Evolutionary conservation across 129 eudicot genomes (phyloP).

Genomic region (Helichrysum umbraculigerum): DNA sequence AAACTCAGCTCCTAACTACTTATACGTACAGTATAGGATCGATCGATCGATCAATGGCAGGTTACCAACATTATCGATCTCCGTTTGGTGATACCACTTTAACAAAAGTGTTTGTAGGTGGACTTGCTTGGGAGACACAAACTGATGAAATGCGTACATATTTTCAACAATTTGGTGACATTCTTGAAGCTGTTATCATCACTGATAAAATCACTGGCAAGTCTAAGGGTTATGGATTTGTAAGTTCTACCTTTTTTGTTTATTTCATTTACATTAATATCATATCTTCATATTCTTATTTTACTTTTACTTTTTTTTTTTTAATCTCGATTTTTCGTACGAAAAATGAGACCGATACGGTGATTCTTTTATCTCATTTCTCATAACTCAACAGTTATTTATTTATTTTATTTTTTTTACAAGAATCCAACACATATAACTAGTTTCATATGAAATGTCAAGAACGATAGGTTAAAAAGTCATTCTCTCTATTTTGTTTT

Average conservation of each 20-base stretch:
- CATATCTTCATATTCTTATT: too few relatives aligned
- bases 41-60: slow-evolving; percentile 26
- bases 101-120: slow-evolving; percentile 93
- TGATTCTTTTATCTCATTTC: too few relatives aligned
- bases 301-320: background rate
- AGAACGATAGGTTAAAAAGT: background rate
- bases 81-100: slow-evolving; percentile 91
- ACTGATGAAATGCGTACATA: slow-evolving; percentile 72
- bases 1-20: background rate
- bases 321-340: background rate
- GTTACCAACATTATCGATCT: slow-evolving; percentile 84
- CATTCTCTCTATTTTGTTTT: background rate
- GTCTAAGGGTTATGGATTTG: slow-evolving; percentile 98
- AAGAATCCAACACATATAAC: too few relatives aligned
- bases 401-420: too few relatives aligned
- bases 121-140: slow-evolving; percentile 98
- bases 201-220: slow-evolving; percentile 82
- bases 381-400: too few relatives aligned
- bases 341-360: background rate
- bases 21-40: too few relatives aligned
- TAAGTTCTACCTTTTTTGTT: slow-evolving; percentile 37
- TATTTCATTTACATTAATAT: too few relatives aligned
- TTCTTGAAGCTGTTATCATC: slow-evolving; percentile 95
- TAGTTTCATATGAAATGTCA: background rate
- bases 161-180: slow-evolving; percentile 83